Evolutionary conservation across 768 basidiomycete species (phyloP).

Genomic region (Heimioporus sp.): DNA sequence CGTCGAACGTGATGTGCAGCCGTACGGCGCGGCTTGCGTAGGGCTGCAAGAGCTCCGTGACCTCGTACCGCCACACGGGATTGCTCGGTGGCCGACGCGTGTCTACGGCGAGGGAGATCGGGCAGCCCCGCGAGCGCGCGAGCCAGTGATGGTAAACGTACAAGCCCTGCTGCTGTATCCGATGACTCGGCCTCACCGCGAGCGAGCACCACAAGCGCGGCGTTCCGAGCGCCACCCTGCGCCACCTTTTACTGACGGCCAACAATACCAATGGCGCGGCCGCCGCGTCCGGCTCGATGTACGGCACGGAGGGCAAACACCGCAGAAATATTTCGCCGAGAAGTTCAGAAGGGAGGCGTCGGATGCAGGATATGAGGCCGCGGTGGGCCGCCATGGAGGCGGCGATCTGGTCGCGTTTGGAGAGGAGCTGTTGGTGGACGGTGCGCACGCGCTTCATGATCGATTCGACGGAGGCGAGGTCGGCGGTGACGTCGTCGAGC

Average conservation of each 20-base stretch:
- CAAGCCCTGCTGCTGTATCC: conserved; percentile 6
- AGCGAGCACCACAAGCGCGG: conserved; percentile 51
- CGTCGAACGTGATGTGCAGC: conserved; percentile 13
- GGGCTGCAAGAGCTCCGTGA: conserved; percentile 20
- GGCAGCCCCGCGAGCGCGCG: conserved; percentile 17
- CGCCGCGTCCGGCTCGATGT: conserved; percentile 21
- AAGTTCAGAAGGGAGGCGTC: conserved; percentile 42
- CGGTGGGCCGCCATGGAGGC: conserved; percentile 19
- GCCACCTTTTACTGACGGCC: conserved; percentile 44
- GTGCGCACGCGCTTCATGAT: conserved; percentile 10
- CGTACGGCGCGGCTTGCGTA: conserved; percentile 11
- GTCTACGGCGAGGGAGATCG: conserved; percentile 22
- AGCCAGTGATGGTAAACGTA: conserved; percentile 18
- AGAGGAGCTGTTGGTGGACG: conserved; percentile 10
- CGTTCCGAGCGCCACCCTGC: conserved; percentile 34
- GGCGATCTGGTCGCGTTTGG: conserved; percentile 9
- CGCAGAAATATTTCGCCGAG: conserved; percentile 45
- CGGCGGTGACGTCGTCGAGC: conserved; percentile 8
- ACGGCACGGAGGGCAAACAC: conserved; percentile 28
- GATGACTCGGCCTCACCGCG: conserved; percentile 8
- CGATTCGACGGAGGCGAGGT: conserved; percentile 12
- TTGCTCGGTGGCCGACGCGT: conserved; percentile 8
- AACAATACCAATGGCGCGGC: conserved; percentile 38
- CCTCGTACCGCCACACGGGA: conserved; percentile 20
- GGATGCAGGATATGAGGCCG: conserved; percentile 30